phyloP scores from a whole-genome alignment of 73 alveolate genomes.

The Paramecium biaurelia region DNA sequence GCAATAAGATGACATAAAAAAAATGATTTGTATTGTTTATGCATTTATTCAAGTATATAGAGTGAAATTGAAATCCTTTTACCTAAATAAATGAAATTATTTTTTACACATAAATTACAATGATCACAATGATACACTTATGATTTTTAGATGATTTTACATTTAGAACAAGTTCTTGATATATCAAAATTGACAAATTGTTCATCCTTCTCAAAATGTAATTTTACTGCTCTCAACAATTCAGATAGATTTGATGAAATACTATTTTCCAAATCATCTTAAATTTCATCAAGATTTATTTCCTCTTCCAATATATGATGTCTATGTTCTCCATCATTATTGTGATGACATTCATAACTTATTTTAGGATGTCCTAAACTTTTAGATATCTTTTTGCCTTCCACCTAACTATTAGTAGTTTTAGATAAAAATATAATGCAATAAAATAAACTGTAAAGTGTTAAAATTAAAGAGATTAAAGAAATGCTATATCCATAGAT shows the following conservation, averaged over 20 bases:
- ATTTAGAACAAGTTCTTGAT: background rate
- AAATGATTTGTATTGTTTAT: conserved; percentile 5
- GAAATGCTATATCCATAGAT: background rate
- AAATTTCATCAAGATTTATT: background rate
- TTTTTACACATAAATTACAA: background rate
- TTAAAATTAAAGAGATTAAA: background rate
- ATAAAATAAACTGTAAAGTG: background rate
- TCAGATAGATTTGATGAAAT: background rate
- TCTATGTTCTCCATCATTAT: background rate
- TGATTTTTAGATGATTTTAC: background rate
- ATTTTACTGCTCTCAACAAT: background rate
- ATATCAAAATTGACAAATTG: background rate
- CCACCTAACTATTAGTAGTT: background rate
- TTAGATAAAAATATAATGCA: background rate
- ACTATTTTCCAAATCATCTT: background rate
- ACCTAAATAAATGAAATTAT: background rate
- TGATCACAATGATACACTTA: background rate
- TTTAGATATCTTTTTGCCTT: background rate
- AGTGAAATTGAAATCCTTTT: conserved; percentile 22
- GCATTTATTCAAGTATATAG: background rate
- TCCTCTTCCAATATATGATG: background rate
- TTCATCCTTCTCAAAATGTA: background rate
- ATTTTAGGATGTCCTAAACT: conserved; percentile 26
- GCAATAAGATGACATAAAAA: background rate
- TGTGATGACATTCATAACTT: conserved; percentile 18